Conservation (phyloP, 2,329 filamentous ascomycete species). For the Pseudocercospora musae region DNA sequence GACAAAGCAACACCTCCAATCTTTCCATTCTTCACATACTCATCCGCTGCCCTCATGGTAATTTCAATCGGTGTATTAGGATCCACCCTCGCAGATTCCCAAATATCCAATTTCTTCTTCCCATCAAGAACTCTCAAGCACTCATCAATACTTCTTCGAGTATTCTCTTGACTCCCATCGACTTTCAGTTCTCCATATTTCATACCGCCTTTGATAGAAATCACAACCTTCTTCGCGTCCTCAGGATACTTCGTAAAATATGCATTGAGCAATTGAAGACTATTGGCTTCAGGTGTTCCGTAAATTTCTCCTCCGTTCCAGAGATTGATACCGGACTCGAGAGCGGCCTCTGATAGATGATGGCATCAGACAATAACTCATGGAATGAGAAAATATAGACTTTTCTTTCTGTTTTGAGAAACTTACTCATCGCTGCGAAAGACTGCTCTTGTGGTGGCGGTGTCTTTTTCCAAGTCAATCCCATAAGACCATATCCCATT, state of each 20-base stretch:
- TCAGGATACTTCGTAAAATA: constrained; percentile 53
- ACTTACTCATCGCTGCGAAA: constrained; percentile 43
- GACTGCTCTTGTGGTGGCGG: constrained; percentile 39
- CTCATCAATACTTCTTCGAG: constrained; percentile 46
- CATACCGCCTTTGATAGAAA: constrained; percentile 51
- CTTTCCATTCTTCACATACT: constrained; percentile 39
- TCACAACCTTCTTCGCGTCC: constrained; percentile 49
- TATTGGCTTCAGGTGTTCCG: constrained; percentile 46
- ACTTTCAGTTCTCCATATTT: constrained; percentile 35
- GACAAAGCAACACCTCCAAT: constrained; percentile 47
- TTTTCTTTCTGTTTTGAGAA: no score
- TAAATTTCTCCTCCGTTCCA: constrained; percentile 53
- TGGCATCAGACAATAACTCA: no score
- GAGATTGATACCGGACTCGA: constrained; percentile 41
- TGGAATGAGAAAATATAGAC: not conserved
- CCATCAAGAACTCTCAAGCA: constrained; percentile 44
- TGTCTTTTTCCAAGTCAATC: constrained; percentile 46
- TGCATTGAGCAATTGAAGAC: constrained; percentile 47
- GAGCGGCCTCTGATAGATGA: constrained; percentile 14
- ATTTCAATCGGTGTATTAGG: constrained; percentile 45
- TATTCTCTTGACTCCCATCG: constrained; percentile 42
- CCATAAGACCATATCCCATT: constrained; percentile 50
- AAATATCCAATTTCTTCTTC: constrained; percentile 50
- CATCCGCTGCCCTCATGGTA: constrained; percentile 43
- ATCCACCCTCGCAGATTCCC: constrained; percentile 47